These are phyloP conservation scores for Penicillium sp. DNA, from an alignment of 2,329 filamentous ascomycete species.

Conservation along the genomic window DNA sequence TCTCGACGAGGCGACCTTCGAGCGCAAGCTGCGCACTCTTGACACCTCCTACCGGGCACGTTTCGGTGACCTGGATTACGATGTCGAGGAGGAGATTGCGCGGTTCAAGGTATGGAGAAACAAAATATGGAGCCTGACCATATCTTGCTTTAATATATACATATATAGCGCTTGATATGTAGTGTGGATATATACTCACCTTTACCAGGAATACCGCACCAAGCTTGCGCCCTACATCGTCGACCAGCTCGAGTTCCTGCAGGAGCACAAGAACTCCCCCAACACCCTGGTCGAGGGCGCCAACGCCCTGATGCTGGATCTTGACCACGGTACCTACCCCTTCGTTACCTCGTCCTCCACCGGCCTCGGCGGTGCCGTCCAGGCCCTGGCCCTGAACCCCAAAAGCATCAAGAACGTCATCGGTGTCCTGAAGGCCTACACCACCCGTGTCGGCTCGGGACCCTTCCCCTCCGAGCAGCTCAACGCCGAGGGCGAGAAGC, in stretches of 20 bases:
- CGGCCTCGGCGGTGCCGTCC: constrained; percentile 53
- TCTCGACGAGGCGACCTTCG: constrained; percentile 57
- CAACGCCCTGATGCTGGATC: constrained; percentile 64
- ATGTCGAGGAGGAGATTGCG: constrained; percentile 60
- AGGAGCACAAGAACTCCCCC: constrained; percentile 54
- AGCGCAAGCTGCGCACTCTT: constrained; percentile 55
- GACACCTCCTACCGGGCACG: constrained; percentile 56
- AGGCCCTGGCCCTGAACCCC: constrained; percentile 60
- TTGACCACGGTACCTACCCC: constrained; percentile 55
- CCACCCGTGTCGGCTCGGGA: constrained; percentile 59
- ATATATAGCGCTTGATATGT: background rate
- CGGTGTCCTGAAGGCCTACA: constrained; percentile 67
- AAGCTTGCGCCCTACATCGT: constrained; percentile 40
- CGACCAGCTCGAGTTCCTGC: constrained; percentile 53
- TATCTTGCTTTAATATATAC: background rate
- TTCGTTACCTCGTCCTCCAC: constrained; percentile 51
- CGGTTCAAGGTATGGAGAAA: constrained; percentile 52
- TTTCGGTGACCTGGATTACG: constrained; percentile 61
- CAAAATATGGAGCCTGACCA: background rate
- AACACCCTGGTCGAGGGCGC: constrained; percentile 64
- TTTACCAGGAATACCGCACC: constrained; percentile 37
- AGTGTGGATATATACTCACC: background rate
- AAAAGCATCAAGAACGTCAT: constrained; percentile 59
- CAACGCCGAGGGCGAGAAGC: constrained; percentile 56
- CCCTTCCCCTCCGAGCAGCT: constrained; percentile 65